Evolutionary conservation across 306 rosid genomes (phyloP).

Genomic region (Cucumis melo): DNA sequence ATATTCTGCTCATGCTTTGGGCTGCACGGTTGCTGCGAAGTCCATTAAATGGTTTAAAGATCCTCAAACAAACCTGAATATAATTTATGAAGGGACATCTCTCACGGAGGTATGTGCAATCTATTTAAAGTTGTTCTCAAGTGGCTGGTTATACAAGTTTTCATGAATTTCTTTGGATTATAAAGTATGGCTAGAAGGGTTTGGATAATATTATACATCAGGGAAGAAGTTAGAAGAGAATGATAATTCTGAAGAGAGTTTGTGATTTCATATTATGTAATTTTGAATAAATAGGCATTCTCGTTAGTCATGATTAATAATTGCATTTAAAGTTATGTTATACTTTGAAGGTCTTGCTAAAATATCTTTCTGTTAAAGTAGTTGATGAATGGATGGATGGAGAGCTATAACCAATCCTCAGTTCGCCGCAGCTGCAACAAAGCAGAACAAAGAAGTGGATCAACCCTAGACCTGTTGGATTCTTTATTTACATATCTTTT

Average conservation of each 20-base stretch:
- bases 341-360: neutral
- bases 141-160: neutral
- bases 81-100: slow-evolving; percentile 36
- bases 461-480: too few species aligned
- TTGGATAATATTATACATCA: neutral
- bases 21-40: slow-evolving; percentile 81
- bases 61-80: slow-evolving; percentile 54
- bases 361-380: neutral
- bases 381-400: too few species aligned
- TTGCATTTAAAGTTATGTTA: neutral
- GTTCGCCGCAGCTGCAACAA: too few species aligned
- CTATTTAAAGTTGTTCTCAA: neutral
- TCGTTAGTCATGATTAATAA: neutral
- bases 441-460: too few species aligned
- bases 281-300: neutral
- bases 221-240: neutral
- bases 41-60: slow-evolving; percentile 85
- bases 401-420: too few species aligned
- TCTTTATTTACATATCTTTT: too few species aligned
- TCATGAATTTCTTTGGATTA: neutral
- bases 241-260: neutral
- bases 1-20: slow-evolving; percentile 83
- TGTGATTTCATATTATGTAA: neutral
- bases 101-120: slow-evolving; percentile 54
- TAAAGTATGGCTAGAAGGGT: neutral